Evolutionary conservation across 129 eudicot species (phyloP), one percentile per base, ranked within the genome.

Genomic region (Lactuca saligna): DNA sequence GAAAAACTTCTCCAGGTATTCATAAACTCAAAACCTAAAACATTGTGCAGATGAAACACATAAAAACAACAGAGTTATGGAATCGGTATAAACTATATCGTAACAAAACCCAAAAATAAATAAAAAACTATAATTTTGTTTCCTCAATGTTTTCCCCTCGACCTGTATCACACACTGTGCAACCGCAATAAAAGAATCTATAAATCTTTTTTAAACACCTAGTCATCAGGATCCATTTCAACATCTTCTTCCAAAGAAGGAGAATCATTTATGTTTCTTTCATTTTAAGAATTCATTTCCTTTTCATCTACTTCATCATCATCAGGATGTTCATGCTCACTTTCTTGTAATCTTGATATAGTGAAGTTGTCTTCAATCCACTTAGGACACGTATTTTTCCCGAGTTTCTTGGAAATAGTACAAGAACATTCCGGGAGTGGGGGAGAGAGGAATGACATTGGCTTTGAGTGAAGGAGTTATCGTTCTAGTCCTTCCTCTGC

Each of bases 191-290:
- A 78, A 78, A 73, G 79, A 80, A 72, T 79, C 68, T 62, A 35
- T 42, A 60, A 17, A 20, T 37, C 54, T 75, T 68, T 4, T 69
- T 38, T 13, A 34, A 76, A 65, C 61, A 67, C 16, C 80, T 87
- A 93, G 73, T 93, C 99, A 61, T 89, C 78, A 7, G 95, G 95
- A 73, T 93, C 97, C 97, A 93, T 93, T 79, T 93, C 99, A 78
- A 86, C 99, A 64, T 93, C 97, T 78, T 84, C 88, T 57, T 87
- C 97, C 44, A 55, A 34, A 4, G 84, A 82, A 16, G 68, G 54
- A 2, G 82, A 74, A 35, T 68, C 68, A 10, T 54, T 48, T 54
- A 62, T 55, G 8, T 69, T 76, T 8, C 17, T 70, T 55, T 73
- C 84, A 7, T 78, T 87, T 44, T 78, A 85, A 17, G 77, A 74